Conservation (phyloP, 2,329 filamentous ascomycete genomes). For the Sarocladiaceae sp. region DNA sequence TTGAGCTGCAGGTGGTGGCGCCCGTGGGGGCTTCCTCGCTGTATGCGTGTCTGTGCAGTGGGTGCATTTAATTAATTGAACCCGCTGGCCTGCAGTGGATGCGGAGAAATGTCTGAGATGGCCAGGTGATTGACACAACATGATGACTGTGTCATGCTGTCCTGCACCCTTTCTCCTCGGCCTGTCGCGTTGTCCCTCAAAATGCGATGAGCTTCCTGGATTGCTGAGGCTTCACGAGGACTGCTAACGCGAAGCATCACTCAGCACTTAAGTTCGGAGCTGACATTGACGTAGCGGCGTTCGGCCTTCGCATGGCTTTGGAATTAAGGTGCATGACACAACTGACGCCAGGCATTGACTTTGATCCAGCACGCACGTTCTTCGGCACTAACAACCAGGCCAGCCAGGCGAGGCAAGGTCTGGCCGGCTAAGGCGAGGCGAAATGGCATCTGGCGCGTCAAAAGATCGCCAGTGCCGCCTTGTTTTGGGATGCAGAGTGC, state of each 20-base stretch:
- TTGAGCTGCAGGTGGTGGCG: neutral
- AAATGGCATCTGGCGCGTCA: neutral
- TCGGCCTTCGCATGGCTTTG: too few species aligned
- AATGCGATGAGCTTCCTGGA: too few species aligned
- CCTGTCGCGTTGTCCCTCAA: too few species aligned
- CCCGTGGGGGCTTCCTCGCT: neutral
- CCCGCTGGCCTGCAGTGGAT: neutral
- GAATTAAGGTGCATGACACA: too few species aligned
- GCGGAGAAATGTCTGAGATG: conserved; percentile 1
- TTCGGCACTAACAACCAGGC: too few species aligned
- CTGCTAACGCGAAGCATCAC: too few species aligned
- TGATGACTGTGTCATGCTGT: too few species aligned
- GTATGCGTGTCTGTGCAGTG: neutral
- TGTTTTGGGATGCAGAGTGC: too few species aligned
- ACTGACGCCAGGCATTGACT: neutral
- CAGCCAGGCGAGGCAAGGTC: neutral
- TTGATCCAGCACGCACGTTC: neutral
- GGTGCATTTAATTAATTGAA: neutral
- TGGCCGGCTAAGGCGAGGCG: too few species aligned
- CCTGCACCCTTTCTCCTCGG: too few species aligned
- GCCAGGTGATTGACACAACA: conserved; percentile 3
- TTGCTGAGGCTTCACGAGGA: too few species aligned
- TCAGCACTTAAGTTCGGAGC: too few species aligned
- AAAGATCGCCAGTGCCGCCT: neutral
- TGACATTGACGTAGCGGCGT: neutral